Evolutionary conservation across 768 basidiomycete species (phyloP), one percentile per base, ranked within the genome.

Genomic region (Auriscalpium orientale): DNA sequence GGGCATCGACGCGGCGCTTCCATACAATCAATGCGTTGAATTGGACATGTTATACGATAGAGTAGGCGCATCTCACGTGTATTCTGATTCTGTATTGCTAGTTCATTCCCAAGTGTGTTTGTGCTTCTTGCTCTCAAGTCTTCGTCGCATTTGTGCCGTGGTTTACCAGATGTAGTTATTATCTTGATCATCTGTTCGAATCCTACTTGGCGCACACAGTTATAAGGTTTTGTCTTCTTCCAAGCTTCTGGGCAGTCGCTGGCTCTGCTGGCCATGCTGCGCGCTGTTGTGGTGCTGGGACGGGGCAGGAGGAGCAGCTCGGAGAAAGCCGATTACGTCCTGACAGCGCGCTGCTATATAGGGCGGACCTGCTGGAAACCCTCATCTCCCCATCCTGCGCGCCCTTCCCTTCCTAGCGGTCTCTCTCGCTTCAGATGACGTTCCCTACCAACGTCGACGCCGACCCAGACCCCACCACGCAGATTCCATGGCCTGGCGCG

Each of bases 381-480:
- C 28, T 28, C 28, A 28, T 28, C 47, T 34, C 18, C 34, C 37
- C 37, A 40, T 22, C 53, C 8, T 9, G 3, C 58, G 34, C 57
- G 20, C 37, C 54, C 35, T 36, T 38, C 43, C 40, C 47, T 45
- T 21, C 44, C 46, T 43, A 18, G n/a, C n/a, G 28, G 35, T 46
- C 48, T 18, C 47, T 44, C 48, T 22, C 48, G 13, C 45, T 46
- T 44, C 22, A 20, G 55, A 89, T 89, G 86, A 74, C 85, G 57
- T 80, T 84, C 65, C 77, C 83, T 44, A 73, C 81, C 58, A 70
- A 65, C 57, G 64, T 66, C 15, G 73, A 74, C 61, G 68, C 81
- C 18, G 85, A 87, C 57, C 84, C 87, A 21, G 87, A 89, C 67
- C 85, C 87, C n/a, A 86, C 85, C 0, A 84, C 83, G 12, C 89